Evolutionary conservation across 768 basidiomycete genomes (phyloP).

Genomic region (Russula compacta): DNA sequence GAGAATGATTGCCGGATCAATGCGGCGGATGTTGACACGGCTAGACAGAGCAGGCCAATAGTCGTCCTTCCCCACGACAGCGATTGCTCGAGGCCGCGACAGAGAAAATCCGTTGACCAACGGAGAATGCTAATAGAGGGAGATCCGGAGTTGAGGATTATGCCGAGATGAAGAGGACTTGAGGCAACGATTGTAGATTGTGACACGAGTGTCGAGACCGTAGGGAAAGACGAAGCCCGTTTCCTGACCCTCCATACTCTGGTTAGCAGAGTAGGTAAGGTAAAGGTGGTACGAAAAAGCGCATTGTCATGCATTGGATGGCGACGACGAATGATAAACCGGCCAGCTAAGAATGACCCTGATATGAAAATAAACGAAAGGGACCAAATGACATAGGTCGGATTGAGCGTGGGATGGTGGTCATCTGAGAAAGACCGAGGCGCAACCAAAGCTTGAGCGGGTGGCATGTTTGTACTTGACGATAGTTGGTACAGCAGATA

Average conservation of each 20-base stretch:
- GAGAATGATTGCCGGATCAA: neutral
- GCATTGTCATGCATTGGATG: neutral
- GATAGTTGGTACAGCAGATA: neutral
- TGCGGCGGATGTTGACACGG: neutral
- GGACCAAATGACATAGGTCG: neutral
- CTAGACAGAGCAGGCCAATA: neutral
- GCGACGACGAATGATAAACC: neutral
- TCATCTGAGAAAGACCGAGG: neutral
- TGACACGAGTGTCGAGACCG: slow-evolving; percentile 1
- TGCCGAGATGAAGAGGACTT: neutral
- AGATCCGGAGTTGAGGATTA: neutral
- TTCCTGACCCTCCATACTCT: neutral
- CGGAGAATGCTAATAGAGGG: neutral
- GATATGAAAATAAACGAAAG: neutral
- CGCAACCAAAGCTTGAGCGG: neutral
- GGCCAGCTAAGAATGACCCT: neutral
- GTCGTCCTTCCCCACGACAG: neutral
- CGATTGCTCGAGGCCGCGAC: neutral
- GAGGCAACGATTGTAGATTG: slow-evolving; percentile 16
- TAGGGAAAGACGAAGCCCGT: neutral
- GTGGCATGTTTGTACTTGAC: slow-evolving; percentile 4
- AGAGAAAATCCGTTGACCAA: neutral
- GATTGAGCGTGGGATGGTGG: neutral
- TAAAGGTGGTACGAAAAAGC: neutral
- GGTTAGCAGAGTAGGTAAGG: neutral